These are phyloP conservation scores for Anthracocystis setariae DNA, from an alignment of 1,284 basidiomycete species.

Conservation along the genomic window DNA sequence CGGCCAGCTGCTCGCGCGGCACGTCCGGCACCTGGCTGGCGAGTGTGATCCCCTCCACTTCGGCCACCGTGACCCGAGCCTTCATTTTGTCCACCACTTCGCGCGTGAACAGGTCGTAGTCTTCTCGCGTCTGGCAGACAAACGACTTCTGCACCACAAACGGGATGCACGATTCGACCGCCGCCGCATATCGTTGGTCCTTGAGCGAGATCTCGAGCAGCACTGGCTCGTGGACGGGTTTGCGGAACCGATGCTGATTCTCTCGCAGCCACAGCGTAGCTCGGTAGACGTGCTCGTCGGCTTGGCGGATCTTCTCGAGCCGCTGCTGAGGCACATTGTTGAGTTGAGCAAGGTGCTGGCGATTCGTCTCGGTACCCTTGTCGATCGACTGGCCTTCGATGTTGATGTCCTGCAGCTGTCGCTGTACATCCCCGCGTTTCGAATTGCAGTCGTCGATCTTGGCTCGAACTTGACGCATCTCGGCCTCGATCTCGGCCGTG, in stretches of 20 bases:
- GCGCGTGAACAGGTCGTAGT: conserved; percentile 75
- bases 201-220: conserved; percentile 77
- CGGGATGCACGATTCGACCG: conserved; percentile 81
- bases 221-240: conserved; percentile 86
- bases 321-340: conserved; percentile 55
- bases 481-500: conserved; percentile 40
- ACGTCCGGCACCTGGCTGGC: conserved; percentile 39
- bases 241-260: conserved; percentile 77
- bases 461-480: conserved; percentile 28
- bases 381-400: conserved; percentile 33
- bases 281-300: conserved; percentile 75
- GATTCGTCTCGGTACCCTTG: conserved; percentile 16
- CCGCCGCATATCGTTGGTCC: conserved; percentile 74
- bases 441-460: conserved; percentile 37
- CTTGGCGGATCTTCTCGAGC: conserved; percentile 63
- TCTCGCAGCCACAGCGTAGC: conserved; percentile 81
- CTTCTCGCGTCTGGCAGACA: conserved; percentile 84
- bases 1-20: conserved; percentile 71
- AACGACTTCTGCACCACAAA: conserved; percentile 76
- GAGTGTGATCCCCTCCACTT: conserved; percentile 53
- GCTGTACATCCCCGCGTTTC: conserved; percentile 25
- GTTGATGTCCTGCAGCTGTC: conserved; percentile 36
- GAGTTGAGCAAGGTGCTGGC: conserved; percentile 44
- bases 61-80: conserved; percentile 65
- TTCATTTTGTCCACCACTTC: conserved; percentile 73